Conservation (phyloP, 305 asterid species). For the Solanum hybrid region DNA sequence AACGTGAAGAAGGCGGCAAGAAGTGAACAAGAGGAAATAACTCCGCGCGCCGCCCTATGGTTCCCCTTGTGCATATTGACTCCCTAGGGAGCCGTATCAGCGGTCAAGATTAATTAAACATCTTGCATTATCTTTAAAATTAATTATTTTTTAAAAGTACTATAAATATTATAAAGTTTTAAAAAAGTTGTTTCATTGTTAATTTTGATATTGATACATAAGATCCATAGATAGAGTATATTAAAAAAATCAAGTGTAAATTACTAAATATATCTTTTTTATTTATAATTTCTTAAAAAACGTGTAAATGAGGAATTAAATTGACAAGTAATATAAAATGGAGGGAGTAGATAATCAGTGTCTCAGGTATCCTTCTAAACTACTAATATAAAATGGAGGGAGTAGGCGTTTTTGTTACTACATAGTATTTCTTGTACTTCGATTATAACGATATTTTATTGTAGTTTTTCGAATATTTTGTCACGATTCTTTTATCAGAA, state of each 20-base stretch:
- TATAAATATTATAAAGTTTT: no score
- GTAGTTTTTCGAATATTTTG: not conserved
- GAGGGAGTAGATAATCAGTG: not conserved
- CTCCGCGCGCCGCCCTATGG: not conserved
- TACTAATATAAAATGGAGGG: no score
- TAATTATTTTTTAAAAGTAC: not conserved
- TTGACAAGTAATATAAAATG: no score
- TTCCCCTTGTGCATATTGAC: not conserved
- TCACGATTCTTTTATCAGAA: not conserved
- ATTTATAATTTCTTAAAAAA: no score
- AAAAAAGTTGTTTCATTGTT: no score
- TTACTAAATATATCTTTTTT: no score
- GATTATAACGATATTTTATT: not conserved
- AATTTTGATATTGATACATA: not conserved
- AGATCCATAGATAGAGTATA: not conserved
- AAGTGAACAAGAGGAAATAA: not conserved
- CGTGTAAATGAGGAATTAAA: not conserved
- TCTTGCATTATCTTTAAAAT: not conserved
- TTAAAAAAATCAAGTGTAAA: no score
- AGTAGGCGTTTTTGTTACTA: not conserved
- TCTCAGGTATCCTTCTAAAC: not conserved
- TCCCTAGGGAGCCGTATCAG: not conserved
- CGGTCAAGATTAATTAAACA: not conserved
- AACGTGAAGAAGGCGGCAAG: not conserved
- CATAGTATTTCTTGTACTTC: not conserved